A percentile compares a stretch with the other conserved stretches of the same genome.
These are phyloP conservation scores for Heliosperma pusillum DNA, from an alignment of 148 eudicot species.

Conservation along the genomic window DNA sequence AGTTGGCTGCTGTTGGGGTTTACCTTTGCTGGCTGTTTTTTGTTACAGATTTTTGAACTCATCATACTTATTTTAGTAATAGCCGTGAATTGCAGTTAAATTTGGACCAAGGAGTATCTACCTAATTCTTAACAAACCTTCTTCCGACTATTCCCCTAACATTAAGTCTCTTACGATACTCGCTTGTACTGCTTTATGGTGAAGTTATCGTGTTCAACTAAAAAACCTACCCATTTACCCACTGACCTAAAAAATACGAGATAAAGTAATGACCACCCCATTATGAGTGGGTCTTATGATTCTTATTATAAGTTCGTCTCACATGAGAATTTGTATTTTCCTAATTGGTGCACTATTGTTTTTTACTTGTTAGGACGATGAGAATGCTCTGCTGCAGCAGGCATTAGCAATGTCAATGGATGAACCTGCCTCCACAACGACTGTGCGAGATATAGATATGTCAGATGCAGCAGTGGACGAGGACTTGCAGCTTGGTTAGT, in stretches of 20 bases:
- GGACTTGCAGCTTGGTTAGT: slow-evolving; percentile 84
- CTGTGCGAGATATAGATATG: slow-evolving; percentile 76
- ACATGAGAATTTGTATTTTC: not conserved
- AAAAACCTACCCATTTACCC: too few relatives aligned
- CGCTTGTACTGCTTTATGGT: not conserved
- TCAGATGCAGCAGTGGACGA: slow-evolving; percentile 80
- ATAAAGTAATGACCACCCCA: not conserved
- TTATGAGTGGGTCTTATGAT: not conserved
- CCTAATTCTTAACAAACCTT: slow-evolving; percentile 6
- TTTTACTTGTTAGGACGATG: slow-evolving; percentile 64
- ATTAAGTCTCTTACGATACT: not conserved
- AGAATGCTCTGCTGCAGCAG: slow-evolving; percentile 86
- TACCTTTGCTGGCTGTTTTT: not conserved
- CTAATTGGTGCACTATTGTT: not conserved
- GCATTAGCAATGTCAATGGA: slow-evolving; percentile 99
- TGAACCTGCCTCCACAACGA: slow-evolving; percentile 62
- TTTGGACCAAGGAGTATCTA: not conserved
- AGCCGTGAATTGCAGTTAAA: not conserved
- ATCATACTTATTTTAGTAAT: not conserved
- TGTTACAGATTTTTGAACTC: not conserved
- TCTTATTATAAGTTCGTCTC: too few relatives aligned
- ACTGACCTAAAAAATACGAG: too few relatives aligned
- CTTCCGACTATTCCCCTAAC: not conserved
- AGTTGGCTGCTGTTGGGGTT: not conserved
- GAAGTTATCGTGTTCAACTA: too few relatives aligned